Evolutionary conservation across 768 basidiomycete species (phyloP).

Genomic region (Phlegmacium glaucopus): DNA sequence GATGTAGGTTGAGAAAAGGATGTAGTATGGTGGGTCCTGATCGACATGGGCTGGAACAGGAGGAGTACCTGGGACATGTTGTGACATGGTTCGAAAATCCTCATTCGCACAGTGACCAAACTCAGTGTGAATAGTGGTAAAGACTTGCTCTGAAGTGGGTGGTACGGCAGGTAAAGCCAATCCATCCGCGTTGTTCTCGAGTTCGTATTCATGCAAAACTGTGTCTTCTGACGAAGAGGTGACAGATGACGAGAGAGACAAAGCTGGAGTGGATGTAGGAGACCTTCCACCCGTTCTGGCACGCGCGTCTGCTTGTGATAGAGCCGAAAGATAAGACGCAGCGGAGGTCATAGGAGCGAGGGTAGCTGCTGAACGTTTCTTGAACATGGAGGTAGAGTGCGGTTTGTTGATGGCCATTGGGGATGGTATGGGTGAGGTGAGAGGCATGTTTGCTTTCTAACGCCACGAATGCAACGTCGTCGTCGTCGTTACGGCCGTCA

Average conservation of each 20-base stretch:
- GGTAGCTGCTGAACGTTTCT: constrained; percentile 41
- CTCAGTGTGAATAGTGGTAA: constrained; percentile 80
- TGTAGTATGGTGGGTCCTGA: constrained; percentile 89
- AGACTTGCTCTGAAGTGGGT: constrained; percentile 78
- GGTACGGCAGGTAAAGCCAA: constrained; percentile 61
- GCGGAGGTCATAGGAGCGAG: constrained; percentile 33
- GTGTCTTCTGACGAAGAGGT: constrained; percentile 70
- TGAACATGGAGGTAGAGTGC: constrained; percentile 55
- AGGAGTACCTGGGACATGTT: constrained; percentile 49
- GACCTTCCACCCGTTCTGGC: constrained; percentile 41
- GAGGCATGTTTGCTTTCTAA: constrained; percentile 16
- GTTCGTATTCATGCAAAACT: constrained; percentile 51
- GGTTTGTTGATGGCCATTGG: constrained; percentile 62
- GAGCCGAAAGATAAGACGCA: constrained; percentile 40
- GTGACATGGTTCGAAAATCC: constrained; percentile 63
- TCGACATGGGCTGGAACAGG: constrained; percentile 55
- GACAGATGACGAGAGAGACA: constrained; percentile 71
- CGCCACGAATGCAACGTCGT: too few species aligned
- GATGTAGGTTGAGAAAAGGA: constrained; percentile 88
- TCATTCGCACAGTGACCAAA: constrained; percentile 90
- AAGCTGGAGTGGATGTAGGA: constrained; percentile 63
- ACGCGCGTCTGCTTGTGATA: constrained; percentile 58
- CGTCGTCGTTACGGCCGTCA: not conserved
- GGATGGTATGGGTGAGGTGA: constrained; percentile 34
- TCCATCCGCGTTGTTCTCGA: constrained; percentile 44